phyloP scores from a whole-genome alignment of 176 grass and related monocot genomes.

The Elaeis guineensis region DNA sequence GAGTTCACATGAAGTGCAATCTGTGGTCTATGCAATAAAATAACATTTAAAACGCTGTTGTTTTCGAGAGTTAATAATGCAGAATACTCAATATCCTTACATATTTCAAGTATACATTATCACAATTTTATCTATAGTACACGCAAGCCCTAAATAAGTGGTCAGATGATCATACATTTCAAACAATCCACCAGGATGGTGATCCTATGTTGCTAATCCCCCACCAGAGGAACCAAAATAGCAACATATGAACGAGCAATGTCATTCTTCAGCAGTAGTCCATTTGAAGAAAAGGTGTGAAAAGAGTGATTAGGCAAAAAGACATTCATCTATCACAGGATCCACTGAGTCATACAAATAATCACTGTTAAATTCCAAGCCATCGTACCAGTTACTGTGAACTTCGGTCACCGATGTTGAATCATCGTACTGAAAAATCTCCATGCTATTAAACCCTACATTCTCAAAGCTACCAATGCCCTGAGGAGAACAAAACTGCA shows the following conservation, averaged over 20 bases:
- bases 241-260: slow-evolving; percentile 26
- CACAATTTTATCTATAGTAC: slow-evolving; percentile 47
- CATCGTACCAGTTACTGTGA: slow-evolving; percentile 80
- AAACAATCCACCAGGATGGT: slow-evolving; percentile 53
- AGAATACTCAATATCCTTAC: slow-evolving; percentile 13
- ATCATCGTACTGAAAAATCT: slow-evolving; percentile 56
- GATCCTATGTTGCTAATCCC: slow-evolving; percentile 36
- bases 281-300: background rate
- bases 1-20: too few relatives aligned
- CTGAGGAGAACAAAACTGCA: slow-evolving; percentile 48
- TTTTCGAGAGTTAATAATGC: slow-evolving; percentile 10
- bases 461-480: slow-evolving; percentile 59
- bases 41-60: background rate
- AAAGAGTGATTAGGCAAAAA: slow-evolving; percentile 53
- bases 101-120: slow-evolving; percentile 31
- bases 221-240: slow-evolving; percentile 20
- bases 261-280: slow-evolving; percentile 23
- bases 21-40: too few relatives aligned
- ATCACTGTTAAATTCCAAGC: slow-evolving; percentile 37
- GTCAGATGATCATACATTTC: slow-evolving; percentile 60
- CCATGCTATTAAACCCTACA: slow-evolving; percentile 51
- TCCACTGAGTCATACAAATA: slow-evolving; percentile 28
- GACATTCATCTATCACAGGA: slow-evolving; percentile 54
- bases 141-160: slow-evolving; percentile 37
- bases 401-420: slow-evolving; percentile 26